These are phyloP conservation scores for Epichloe brachyelytri DNA, from an alignment of 2,329 filamentous ascomycete species.

Conservation along the genomic window DNA sequence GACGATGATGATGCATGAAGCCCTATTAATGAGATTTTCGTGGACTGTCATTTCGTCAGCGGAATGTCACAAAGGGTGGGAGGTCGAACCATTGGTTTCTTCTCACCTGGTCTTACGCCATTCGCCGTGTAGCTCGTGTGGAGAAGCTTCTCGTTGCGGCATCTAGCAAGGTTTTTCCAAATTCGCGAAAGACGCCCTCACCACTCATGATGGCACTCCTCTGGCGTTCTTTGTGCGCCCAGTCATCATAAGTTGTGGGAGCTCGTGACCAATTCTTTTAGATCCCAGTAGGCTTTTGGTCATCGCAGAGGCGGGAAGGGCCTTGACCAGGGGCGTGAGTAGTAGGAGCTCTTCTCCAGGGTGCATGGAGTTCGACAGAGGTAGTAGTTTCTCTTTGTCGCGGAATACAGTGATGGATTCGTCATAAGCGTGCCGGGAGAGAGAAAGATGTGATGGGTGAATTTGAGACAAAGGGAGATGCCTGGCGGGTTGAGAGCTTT, in stretches of 20 bases:
- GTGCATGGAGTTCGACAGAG: constrained; percentile 68
- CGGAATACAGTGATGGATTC: constrained; percentile 85
- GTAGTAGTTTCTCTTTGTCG: constrained; percentile 75
- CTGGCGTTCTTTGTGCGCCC: constrained; percentile 42
- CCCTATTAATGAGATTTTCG: constrained; percentile 80
- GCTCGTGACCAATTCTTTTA: constrained; percentile 24
- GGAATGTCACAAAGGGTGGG: background rate
- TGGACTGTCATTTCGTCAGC: constrained; percentile 42
- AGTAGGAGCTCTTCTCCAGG: constrained; percentile 81
- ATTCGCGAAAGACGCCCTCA: constrained; percentile 81
- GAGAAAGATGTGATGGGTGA: constrained; percentile 65
- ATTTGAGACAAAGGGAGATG: constrained; percentile 64
- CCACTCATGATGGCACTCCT: constrained; percentile 67
- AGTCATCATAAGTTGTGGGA: constrained; percentile 37
- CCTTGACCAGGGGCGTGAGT: constrained; percentile 80
- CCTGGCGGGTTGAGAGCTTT: constrained; percentile 82
- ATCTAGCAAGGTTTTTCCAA: constrained; percentile 76
- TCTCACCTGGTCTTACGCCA: constrained; percentile 60
- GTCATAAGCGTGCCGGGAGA: constrained; percentile 81
- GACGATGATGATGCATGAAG: constrained; percentile 77
- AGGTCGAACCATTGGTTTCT: background rate
- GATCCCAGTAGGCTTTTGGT: constrained; percentile 56
- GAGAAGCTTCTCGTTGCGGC: constrained; percentile 72
- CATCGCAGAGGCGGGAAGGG: constrained; percentile 76
- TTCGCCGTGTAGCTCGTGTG: constrained; percentile 95